Base-by-base conservation (phyloP, 2,329 filamentous ascomycete species). In the Apiospora pterosperma region DNA sequence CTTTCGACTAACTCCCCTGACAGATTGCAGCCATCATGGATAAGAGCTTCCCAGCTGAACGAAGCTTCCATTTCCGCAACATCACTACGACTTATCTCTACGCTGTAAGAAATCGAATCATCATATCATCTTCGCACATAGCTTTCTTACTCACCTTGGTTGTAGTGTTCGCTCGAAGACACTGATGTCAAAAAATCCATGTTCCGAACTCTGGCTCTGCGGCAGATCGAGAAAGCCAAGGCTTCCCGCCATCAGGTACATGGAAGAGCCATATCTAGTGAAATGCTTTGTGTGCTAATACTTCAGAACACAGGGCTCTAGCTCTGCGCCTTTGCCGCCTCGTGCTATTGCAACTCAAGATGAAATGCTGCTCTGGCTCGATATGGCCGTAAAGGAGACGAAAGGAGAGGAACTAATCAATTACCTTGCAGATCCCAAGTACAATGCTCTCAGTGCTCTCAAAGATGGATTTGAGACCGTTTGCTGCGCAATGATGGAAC, bases 21-120 rank as follows among this genome's bases (percentile, higher is more conserved):
- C 63, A 87, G 84, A 87, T 88, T 70, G 82, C 85, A 0, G 82
- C 82, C 1, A 79, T 81, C 0, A 69, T 87, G 31, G 85, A 87
- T 66, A 82, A 82, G 70, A 81, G 81, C 0, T 82, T 84, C 61
- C 76, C 82, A 2, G 74, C 78, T 34, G 83, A 86, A 25, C 76
- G 81, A 36, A 75, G 76, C 2, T 83, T 81, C 64, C 76, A 85
- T 72, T 87, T 86, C 66, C 85, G 81, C 79, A 86, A 84, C 66
- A 86, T 87, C 67, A 75, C 80, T 23, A 77, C 84, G 19, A 87
- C 84, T 0, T 82, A 84, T 66, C 70, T 87, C 36, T 78, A 87
- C 63, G 81, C 85, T 63, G 84, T 87, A 72, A 70, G 81, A 72
- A 5, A 28, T 16, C 31, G 5, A 34, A n/a, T n/a, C 19, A 34